Evolutionary conservation across 805 yeast genomes (phyloP).

Genomic region (Candida palmyrensis): DNA sequence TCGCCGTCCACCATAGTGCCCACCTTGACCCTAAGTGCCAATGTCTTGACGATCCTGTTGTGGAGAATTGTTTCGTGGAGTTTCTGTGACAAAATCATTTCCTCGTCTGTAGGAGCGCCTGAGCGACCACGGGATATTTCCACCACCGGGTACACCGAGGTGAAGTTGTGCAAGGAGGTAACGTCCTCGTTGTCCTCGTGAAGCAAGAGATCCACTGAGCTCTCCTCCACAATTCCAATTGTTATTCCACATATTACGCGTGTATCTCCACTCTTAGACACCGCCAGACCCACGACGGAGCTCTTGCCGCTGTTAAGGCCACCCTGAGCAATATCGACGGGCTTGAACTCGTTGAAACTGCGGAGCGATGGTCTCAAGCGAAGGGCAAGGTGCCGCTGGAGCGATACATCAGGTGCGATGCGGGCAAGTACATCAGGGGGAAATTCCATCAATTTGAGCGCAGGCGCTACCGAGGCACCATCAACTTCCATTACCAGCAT

Average conservation of each 20-base stretch:
- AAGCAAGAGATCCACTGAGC: conserved; percentile 25
- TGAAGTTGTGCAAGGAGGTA: conserved; percentile 12
- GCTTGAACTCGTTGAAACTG: conserved; percentile 65
- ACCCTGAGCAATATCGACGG: conserved; percentile 41
- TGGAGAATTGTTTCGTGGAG: conserved; percentile 57
- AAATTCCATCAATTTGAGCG: conserved; percentile 43
- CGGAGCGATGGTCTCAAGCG: conserved; percentile 78
- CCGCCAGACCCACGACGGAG: conserved; percentile 58
- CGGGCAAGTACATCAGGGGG: conserved; percentile 80
- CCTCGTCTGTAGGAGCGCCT: conserved; percentile 85
- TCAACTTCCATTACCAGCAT: neutral
- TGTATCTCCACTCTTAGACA: conserved; percentile 66
- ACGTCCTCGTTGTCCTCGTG: conserved; percentile 24
- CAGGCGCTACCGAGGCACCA: neutral
- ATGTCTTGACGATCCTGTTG: conserved; percentile 46
- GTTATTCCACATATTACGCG: conserved; percentile 67
- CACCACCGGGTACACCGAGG: conserved; percentile 63
- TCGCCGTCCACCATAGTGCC: conserved; percentile 13
- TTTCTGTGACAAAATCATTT: conserved; percentile 66
- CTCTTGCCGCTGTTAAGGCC: conserved; percentile 30
- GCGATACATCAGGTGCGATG: conserved; percentile 78
- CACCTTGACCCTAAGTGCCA: conserved; percentile 14
- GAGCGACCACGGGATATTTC: conserved; percentile 69
- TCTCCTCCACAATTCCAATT: conserved; percentile 60
- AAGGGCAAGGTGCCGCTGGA: conserved; percentile 69